These are phyloP conservation scores for Hapsidospora chrysogenum DNA, from an alignment of 495 filamentous ascomycete genomes.

Conservation along the genomic window DNA sequence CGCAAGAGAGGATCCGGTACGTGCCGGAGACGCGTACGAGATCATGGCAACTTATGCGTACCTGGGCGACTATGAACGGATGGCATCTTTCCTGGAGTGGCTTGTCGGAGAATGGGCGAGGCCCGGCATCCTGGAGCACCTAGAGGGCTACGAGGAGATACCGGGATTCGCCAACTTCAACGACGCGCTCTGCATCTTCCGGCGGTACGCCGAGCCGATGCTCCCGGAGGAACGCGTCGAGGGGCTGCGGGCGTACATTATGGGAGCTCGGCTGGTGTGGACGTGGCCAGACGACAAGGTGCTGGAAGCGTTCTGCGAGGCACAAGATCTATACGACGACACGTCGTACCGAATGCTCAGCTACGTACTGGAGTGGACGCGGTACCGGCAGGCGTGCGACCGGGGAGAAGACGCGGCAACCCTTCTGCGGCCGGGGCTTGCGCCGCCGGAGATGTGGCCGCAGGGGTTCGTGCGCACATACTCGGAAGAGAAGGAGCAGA, in stretches of 20 bases:
- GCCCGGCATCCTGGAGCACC: not conserved
- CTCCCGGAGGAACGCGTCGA: not conserved
- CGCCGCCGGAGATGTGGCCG: no score
- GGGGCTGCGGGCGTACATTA: not conserved
- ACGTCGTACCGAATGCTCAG: not conserved
- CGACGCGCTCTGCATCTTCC: constrained; percentile 1
- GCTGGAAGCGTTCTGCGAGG: not conserved
- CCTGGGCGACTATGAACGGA: constrained; percentile 1
- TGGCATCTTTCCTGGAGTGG: constrained; percentile 1
- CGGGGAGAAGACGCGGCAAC: not conserved
- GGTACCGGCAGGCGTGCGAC: not conserved
- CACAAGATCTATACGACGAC: constrained; percentile 2
- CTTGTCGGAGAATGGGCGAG: not conserved
- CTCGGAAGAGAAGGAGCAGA: no score
- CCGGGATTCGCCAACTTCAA: not conserved
- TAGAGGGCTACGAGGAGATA: not conserved
- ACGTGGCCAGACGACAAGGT: constrained; percentile 3
- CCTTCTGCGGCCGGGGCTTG: no score
- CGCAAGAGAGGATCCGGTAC: not conserved
- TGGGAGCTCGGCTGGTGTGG: not conserved
- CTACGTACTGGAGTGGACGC: constrained; percentile 1
- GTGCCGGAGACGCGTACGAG: not conserved
- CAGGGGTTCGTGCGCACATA: no score
- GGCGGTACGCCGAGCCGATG: constrained; percentile 2
- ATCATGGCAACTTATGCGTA: constrained; percentile 1